Evolutionary conservation across 2,329 filamentous ascomycete genomes (phyloP).

Genomic region (Polytolypa hystricis): DNA sequence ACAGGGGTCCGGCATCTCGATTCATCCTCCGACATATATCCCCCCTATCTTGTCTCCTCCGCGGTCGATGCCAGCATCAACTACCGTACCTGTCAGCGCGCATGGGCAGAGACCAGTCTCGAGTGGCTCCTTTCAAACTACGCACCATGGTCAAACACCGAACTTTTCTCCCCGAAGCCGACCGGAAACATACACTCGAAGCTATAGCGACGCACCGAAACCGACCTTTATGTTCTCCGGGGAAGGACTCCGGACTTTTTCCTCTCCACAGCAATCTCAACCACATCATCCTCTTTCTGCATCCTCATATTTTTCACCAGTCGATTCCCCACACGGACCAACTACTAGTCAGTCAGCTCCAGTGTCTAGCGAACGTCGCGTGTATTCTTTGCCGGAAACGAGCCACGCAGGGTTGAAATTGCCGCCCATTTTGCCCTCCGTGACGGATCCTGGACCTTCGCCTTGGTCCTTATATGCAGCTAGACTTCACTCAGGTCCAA

Average conservation of each 20-base stretch:
- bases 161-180: background rate
- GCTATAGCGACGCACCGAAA: background rate
- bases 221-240: background rate
- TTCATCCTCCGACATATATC: slow-evolving; percentile 6
- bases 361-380: background rate
- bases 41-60: slow-evolving; percentile 9
- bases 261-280: slow-evolving; percentile 5
- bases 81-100: background rate
- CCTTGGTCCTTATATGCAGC: no score
- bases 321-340: slow-evolving; percentile 4
- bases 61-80: slow-evolving; percentile 5
- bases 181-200: background rate
- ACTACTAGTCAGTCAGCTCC: slow-evolving; percentile 1
- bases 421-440: slow-evolving; percentile 7
- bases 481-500: slow-evolving; percentile 3
- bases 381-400: slow-evolving; percentile 1
- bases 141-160: background rate
- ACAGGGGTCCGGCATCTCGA: slow-evolving; percentile 4
- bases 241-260: slow-evolving; percentile 2
- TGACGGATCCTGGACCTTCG: slow-evolving; percentile 1
- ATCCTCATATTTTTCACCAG: slow-evolving; percentile 3
- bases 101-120: slow-evolving; percentile 1
- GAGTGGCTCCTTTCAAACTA: slow-evolving; percentile 3
- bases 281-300: background rate
- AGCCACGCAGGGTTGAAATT: slow-evolving; percentile 5